Percentiles rank a stretch among this genome's conserved stretches.
Evolutionary conservation across 2,329 filamentous ascomycete species (phyloP).

Genomic region (Aspergillus sergii): DNA sequence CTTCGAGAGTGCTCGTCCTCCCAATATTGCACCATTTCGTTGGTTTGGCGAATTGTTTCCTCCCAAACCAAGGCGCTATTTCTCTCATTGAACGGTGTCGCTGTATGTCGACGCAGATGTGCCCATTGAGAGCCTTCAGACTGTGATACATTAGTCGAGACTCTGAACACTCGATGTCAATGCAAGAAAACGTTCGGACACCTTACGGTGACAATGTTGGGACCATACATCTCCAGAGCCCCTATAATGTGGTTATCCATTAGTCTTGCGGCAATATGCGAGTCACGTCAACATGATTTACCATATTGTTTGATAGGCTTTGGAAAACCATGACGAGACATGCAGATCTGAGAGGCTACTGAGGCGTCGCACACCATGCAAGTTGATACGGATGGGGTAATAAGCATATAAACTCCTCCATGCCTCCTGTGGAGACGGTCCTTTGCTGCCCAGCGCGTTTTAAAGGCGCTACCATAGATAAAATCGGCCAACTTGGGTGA

Average conservation of each 20-base stretch:
- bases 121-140: slow-evolving; percentile 42
- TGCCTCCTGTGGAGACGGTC: slow-evolving; percentile 16
- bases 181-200: not conserved
- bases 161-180: not conserved
- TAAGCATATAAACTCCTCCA: slow-evolving; percentile 19
- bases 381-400: slow-evolving; percentile 10
- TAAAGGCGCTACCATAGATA: slow-evolving; percentile 4
- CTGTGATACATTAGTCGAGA: slow-evolving; percentile 13
- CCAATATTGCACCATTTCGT: slow-evolving; percentile 35
- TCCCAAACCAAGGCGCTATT: slow-evolving; percentile 45
- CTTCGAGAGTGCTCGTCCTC: not conserved
- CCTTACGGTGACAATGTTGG: slow-evolving; percentile 35
- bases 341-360: slow-evolving; percentile 20
- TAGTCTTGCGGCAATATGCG: not conserved
- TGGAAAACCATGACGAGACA: slow-evolving; percentile 13
- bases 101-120: slow-evolving; percentile 47
- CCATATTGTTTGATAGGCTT: slow-evolving; percentile 21
- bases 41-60: slow-evolving; percentile 35
- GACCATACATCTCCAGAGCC: slow-evolving; percentile 34
- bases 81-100: slow-evolving; percentile 48
- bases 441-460: slow-evolving; percentile 19
- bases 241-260: slow-evolving; percentile 7
- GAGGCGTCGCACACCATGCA: slow-evolving; percentile 23
- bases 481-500: not conserved
- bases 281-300: slow-evolving; percentile 1